Conservation (phyloP, 768 basidiomycete species). For the Calocera cornea region DNA sequence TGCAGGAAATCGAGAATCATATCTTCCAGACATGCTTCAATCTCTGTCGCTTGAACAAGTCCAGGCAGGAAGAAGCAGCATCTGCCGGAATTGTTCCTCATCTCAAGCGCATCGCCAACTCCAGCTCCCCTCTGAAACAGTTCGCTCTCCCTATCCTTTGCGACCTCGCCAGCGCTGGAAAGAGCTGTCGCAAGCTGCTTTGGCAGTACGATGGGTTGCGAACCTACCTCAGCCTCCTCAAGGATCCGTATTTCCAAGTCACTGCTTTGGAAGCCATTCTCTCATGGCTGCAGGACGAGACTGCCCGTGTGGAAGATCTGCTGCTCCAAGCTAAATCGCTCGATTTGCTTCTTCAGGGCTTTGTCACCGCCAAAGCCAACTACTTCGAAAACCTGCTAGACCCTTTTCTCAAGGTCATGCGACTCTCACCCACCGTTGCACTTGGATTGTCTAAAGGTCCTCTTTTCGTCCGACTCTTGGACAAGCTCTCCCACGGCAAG, state of each 20-base stretch:
- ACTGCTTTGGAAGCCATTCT: conserved; percentile 81
- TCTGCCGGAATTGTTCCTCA: conserved; percentile 89
- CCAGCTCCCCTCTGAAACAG: conserved; percentile 85
- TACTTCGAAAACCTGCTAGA: conserved; percentile 87
- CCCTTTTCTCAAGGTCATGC: conserved; percentile 81
- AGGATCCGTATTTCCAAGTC: conserved; percentile 84
- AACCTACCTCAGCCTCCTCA: conserved; percentile 63
- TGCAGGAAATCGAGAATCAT: conserved; percentile 90
- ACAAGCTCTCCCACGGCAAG: conserved; percentile 61
- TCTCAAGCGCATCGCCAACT: conserved; percentile 76
- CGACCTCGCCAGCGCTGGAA: conserved; percentile 89
- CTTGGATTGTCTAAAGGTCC: conserved; percentile 63
- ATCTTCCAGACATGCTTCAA: conserved; percentile 97
- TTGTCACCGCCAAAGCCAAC: conserved; percentile 73
- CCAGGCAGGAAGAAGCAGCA: conserved; percentile 91
- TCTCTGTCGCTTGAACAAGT: conserved; percentile 86
- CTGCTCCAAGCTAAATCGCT: conserved; percentile 53
- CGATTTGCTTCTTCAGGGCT: conserved; percentile 60
- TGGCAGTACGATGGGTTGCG: conserved; percentile 89
- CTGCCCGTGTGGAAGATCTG: conserved; percentile 81
- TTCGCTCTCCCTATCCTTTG: conserved; percentile 95
- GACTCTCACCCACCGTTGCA: conserved; percentile 59
- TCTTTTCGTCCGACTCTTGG: conserved; percentile 80
- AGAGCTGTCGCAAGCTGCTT: conserved; percentile 73
- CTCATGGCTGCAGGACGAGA: conserved; percentile 94